Conservation (phyloP, 2,329 filamentous ascomycete species). For the Colletotrichum neosansevieriae region DNA sequence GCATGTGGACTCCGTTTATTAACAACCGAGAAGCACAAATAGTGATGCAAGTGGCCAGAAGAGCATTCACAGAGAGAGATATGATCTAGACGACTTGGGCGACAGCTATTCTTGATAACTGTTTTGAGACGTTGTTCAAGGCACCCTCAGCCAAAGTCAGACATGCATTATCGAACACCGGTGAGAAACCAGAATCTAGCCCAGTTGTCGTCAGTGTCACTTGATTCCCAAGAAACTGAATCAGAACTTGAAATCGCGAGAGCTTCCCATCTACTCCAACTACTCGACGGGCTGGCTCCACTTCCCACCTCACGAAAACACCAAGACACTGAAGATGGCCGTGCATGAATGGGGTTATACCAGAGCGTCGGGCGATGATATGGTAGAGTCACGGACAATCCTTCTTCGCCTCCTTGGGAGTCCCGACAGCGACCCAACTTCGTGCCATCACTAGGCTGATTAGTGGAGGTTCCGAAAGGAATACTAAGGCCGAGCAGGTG, state of each 20-base stretch:
- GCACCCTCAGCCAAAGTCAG: too few relatives aligned
- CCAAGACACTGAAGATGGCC: conserved; percentile 68
- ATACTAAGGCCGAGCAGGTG: not conserved
- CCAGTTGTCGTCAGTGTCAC: too few relatives aligned
- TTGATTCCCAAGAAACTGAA: too few relatives aligned
- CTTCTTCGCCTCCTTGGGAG: not conserved
- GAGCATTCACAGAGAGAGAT: too few relatives aligned
- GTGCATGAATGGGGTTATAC: conserved; percentile 70
- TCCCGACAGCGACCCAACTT: conserved; percentile 49
- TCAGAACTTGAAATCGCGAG: conserved; percentile 4
- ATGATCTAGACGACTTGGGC: too few relatives aligned
- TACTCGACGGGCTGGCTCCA: conserved; percentile 65
- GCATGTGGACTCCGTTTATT: too few relatives aligned
- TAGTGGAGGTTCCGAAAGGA: conserved; percentile 47
- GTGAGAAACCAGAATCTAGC: too few relatives aligned
- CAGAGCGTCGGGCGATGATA: conserved; percentile 38
- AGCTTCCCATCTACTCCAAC: conserved; percentile 70
- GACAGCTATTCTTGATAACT: too few relatives aligned
- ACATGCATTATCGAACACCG: too few relatives aligned
- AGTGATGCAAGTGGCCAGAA: too few relatives aligned
- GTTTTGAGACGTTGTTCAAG: too few relatives aligned
- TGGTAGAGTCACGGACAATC: not conserved
- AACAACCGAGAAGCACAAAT: too few relatives aligned
- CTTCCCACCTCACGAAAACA: conserved; percentile 61
- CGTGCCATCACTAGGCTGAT: conserved; percentile 50